Base-by-base conservation (phyloP, 2,329 filamentous ascomycete species). In the Thyridium curvatum region DNA sequence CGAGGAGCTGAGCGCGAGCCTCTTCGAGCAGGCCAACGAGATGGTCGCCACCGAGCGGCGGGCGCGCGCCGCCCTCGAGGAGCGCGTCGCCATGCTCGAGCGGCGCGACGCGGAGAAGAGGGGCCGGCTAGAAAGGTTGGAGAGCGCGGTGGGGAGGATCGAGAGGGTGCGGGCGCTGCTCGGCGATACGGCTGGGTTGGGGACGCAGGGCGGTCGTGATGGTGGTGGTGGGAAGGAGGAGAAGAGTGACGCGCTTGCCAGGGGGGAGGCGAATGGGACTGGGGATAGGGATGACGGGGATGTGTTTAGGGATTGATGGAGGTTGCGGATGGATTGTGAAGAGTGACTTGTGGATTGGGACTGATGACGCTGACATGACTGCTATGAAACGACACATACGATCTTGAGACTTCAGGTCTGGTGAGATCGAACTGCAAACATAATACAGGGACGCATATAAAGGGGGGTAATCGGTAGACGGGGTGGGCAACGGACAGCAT, bases 11-110 rank as follows among this genome's bases (percentile, higher is more conserved):
- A 86, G 77, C 52, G 82, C 77, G 15, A 75, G 74, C 37, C 65
- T 93, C 39, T 93, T 93, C 58, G 80, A 86, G 63, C 82, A 90
- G 65, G 86, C 86, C 37, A 93, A 93, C 58, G 80, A 89, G 62
- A 93, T 93, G 86, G 86, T 93, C 15, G 85, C 86, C 3, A 69
- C 74, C 14, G 86, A 93, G 67, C 68, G 86, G 32, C 73, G 78
- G 41, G 83, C 82, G 28, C 67, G 84, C 42, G 84, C 83, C 6
- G 76, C 72, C 52, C 69, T 93, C 17, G 84, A 89, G 62, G 79
- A 84, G 56, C 66, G 84, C 30, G 73, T 93, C 8, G 73, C 68
- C 42, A 68, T 80, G 51, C 62, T 93, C 16, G 85, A 90, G 63
- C 65, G 70, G 50, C 68, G 85, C 43, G 86, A 91, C 42, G 61